phyloP scores from a whole-genome alignment of 2,329 filamentous ascomycete species.

The Monilinia vaccinii-corymbosi region DNA sequence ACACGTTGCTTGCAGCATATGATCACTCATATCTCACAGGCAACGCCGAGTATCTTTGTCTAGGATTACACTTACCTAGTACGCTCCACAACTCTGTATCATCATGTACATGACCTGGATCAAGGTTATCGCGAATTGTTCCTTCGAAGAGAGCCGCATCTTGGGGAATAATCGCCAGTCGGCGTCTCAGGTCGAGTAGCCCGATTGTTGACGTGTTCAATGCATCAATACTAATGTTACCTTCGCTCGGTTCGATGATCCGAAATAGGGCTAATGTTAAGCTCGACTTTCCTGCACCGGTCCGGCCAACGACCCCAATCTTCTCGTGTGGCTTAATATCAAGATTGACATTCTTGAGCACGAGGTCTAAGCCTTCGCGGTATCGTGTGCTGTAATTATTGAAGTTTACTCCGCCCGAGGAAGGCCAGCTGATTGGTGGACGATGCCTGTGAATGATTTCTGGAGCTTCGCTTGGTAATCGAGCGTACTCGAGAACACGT shows the following conservation, averaged over 20 bases:
- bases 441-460: constrained; percentile 85
- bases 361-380: constrained; percentile 78
- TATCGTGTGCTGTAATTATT: constrained; percentile 93
- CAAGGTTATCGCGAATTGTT: constrained; percentile 86
- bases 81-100: constrained; percentile 97
- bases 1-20: constrained; percentile 22
- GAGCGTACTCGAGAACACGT: constrained; percentile 90
- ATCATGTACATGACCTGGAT: constrained; percentile 89
- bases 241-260: constrained; percentile 80
- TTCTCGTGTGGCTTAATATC: constrained; percentile 96
- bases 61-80: constrained; percentile 54
- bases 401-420: constrained; percentile 80
- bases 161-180: constrained; percentile 94
- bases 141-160: constrained; percentile 95
- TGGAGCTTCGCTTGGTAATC: constrained; percentile 83
- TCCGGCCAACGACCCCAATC: constrained; percentile 93
- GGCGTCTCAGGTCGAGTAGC: constrained; percentile 75
- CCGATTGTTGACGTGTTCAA: constrained; percentile 88
- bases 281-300: constrained; percentile 91
- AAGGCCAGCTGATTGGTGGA: constrained; percentile 85
- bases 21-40: constrained; percentile 23
- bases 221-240: constrained; percentile 80
- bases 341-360: constrained; percentile 85
- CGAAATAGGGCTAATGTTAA: constrained; percentile 89
- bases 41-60: constrained; percentile 11